Base-by-base conservation (phyloP, 129 eudicot species). In the Flaveria ramosissima region DNA sequence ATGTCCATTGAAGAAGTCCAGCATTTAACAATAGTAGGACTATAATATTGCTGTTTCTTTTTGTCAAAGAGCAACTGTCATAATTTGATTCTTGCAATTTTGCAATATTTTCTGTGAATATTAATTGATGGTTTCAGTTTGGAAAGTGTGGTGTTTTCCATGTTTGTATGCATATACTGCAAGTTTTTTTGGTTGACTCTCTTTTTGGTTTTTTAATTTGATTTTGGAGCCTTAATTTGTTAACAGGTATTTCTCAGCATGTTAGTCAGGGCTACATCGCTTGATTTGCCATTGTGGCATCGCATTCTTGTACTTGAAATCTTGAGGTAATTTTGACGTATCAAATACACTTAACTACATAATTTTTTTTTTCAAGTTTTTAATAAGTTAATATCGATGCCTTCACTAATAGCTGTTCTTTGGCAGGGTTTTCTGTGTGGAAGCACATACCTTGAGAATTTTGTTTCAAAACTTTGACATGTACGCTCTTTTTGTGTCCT, bases 241-340 rank as follows among this genome's bases (percentile, higher is more conserved):
- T 41, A 74, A 78, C 86, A 95, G 99, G 99, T 95, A 60, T 92
- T 95, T 73, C 96, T 95, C 74, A 95, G 99, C 87, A 95, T 95
- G 99, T 78, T 95, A 80, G 92, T 95, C 82, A 86, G 89, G 82
- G 93, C 88, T 67, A 91, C 85, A 74, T 83, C 97, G 41, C 96
- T 95, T 83, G 99, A 95, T 82, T 78, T 95, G 75, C 99, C 99
- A 9, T 73, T 95, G 70, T 95, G 99, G 99, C 99, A 95, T 78
- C 96, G 93, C 45, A 95, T 95, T 81, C 97, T 95, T 80, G 99
- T 95, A 66, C 99, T 95, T 82, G 99, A 95, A 86, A 88, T 91
- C 76, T 74, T 95, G 80, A 89, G 97, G 99, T 95, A 95, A 80
- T 66, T 82, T 46, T 56, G 71, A 68, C 41, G 24, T 42, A 23